These are phyloP conservation scores for Babesia ovis DNA, from an alignment of 169 alveolate genomes.

Conservation along the genomic window DNA sequence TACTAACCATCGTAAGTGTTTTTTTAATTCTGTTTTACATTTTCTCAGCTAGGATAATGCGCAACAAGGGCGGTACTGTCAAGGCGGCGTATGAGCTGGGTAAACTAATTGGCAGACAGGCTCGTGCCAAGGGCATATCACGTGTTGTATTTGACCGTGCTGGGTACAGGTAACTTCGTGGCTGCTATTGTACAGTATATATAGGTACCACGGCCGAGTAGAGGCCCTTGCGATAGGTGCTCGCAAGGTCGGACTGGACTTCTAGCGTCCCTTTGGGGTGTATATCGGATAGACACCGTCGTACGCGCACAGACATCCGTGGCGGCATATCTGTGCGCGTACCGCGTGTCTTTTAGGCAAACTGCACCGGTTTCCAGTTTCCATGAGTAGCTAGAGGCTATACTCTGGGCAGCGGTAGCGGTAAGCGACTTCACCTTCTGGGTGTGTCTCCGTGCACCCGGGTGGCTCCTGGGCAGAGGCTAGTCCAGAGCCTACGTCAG, in stretches of 20 bases:
- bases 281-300: constrained; percentile 2
- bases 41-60: constrained; percentile 43
- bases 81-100: constrained; percentile 78
- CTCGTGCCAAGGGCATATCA: constrained; percentile 72
- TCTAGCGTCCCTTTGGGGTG: constrained; percentile 6
- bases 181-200: too few relatives aligned
- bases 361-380: too few relatives aligned
- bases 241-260: constrained; percentile 73
- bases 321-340: too few relatives aligned
- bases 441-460: constrained; percentile 7
- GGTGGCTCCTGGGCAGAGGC: background rate
- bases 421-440: too few relatives aligned
- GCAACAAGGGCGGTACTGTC: constrained; percentile 73
- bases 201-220: constrained; percentile 73
- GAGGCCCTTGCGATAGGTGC: constrained; percentile 82
- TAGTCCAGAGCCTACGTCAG: too few relatives aligned
- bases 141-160: constrained; percentile 72
- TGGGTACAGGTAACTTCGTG: constrained; percentile 46
- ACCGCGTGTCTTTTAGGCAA: too few relatives aligned
- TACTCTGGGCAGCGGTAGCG: too few relatives aligned
- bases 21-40: too few relatives aligned
- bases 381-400: too few relatives aligned
- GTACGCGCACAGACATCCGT: background rate
- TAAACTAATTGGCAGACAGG: constrained; percentile 70
- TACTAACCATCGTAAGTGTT: constrained; percentile 56